Base-by-base conservation (phyloP, 306 rosid genomes). In the Cucurbita moschata region DNA sequence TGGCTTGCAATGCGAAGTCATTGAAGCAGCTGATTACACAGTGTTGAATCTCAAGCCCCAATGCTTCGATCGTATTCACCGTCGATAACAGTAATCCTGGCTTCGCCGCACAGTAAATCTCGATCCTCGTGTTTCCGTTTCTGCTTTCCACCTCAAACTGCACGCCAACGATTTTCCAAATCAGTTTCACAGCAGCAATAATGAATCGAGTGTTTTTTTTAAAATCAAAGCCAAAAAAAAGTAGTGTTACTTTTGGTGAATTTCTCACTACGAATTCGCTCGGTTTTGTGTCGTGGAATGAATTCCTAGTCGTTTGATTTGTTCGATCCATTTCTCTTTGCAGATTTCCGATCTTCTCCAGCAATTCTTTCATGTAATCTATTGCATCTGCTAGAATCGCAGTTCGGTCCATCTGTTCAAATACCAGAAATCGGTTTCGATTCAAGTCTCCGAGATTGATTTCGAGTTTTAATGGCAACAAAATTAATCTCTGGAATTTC, bases 1-100 rank as follows among this genome's bases (percentile, higher is more conserved):
- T 87, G 84, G 96, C 99, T 58, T 88, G 99, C 97, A 94, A 79
- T 78, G 96, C 80, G 82, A 94, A 94, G 80, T 91, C 99, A 77
- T 84, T 91, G 85, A 91, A 94, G 70, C 92, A 89, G 66, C 97
- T 90, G 38, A 91, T 87, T 6, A 94, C 96, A 78, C 99, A 94
- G 56, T 94, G 95, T 82, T 94, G 86, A 84, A 94, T 89, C 82
- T 94, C 96, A 74, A 94, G 89, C 70, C 97, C 99, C 76, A 94
- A 84, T 39, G 90, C 95, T 77, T 94, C 99, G 51, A 94, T 44
- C 21, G 96, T 84, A 76, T 83, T 87, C 30, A 94, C 87, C 26
- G 97, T 89, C 1, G 96, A 87, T 14, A 79, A 77, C 77, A 91
- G 60, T 79, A 90, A 64, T 19, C 96, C 97, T 75, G 88, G 95